phyloP scores from a whole-genome alignment of 2,329 filamentous ascomycete genomes.

The Botrytis hyacinthi region DNA sequence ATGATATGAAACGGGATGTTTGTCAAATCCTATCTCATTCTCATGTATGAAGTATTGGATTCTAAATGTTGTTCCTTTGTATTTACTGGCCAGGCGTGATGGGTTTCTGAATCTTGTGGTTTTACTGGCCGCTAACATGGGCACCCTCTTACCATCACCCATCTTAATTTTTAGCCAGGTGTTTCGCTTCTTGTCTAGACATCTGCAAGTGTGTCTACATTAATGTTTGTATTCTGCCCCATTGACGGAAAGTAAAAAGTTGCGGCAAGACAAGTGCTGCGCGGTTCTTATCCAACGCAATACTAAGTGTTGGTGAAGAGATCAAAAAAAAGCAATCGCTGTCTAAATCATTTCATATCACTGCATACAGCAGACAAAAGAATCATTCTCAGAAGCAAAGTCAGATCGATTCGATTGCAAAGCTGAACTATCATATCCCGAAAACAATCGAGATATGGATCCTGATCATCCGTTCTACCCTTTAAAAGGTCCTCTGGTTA shows the following conservation, averaged over 20 bases:
- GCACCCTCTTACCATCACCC: too few relatives aligned
- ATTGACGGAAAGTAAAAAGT: too few relatives aligned
- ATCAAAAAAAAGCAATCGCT: background rate
- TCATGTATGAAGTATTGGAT: background rate
- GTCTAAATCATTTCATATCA: background rate
- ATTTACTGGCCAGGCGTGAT: background rate
- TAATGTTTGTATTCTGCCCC: too few relatives aligned
- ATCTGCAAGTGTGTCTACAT: too few relatives aligned
- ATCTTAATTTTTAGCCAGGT: accelerated
- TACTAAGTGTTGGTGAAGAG: background rate
- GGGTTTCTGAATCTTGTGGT: too few relatives aligned
- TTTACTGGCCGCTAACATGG: too few relatives aligned
- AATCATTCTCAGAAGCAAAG: background rate
- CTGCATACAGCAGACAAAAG: background rate
- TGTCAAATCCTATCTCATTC: background rate
- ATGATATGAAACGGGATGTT: background rate
- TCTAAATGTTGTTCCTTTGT: background rate
- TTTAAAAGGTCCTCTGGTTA: too few relatives aligned
- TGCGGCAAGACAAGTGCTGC: too few relatives aligned
- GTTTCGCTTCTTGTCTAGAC: too few relatives aligned
- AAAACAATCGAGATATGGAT: background rate
- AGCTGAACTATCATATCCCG: background rate
- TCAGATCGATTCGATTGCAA: too few relatives aligned
- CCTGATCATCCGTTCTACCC: background rate
- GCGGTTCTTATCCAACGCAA: too few relatives aligned